Evolutionary conservation across 805 yeast genomes (phyloP), one percentile per base, ranked within the genome.

Genomic region (Lipomyces sp.): DNA sequence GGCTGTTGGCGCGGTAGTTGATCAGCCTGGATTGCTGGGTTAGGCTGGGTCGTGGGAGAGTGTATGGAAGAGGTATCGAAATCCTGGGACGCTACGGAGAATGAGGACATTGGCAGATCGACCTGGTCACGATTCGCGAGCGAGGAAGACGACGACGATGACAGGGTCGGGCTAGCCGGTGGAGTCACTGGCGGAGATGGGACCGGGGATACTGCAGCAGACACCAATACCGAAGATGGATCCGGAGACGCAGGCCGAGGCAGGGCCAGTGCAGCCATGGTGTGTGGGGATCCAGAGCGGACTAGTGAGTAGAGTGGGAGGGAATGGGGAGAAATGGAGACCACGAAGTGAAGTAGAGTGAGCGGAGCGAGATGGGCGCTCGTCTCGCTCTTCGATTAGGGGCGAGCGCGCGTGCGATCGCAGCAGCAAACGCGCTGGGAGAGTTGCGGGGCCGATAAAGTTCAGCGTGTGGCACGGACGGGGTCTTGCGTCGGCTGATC

Each of bases 211-310:
- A 5, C n/a, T 29, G 34, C 54, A 24, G 24, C 24, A 15, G 60
- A 48, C 30, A 5, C 34, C 15, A 57, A 33, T n/a, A 39, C 4
- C 15, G 54, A 18, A 8, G 60, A 34, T 11, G 60, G 60, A 24
- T 57, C 29, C 32, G 60, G 60, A 18, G 60, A 57, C 13, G 53
- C 39, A 13, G 56, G 60, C 39, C 60, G 60, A 13, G 60, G 60
- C 8, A 57, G n/a, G 11, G 60, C 60, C 51, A 57, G 56, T 3
- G 60, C 55, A 32, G 60, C 60, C 60, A 57, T 57, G 55, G 55
- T 33, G 55, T 24, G 24, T 24, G 1, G 24, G 15, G 55, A 53
- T 30, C 32, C 32, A 53, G 24, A n/a, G 34, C 55, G 34, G 6
- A 32, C 32, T 11, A n/a, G 55, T 32, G 33, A 29, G 34, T 7